A percentile compares a stretch with the other conserved stretches of the same genome.
phyloP scores from a whole-genome alignment of 2,329 filamentous ascomycete genomes.

The Diaporthe longicolla region DNA sequence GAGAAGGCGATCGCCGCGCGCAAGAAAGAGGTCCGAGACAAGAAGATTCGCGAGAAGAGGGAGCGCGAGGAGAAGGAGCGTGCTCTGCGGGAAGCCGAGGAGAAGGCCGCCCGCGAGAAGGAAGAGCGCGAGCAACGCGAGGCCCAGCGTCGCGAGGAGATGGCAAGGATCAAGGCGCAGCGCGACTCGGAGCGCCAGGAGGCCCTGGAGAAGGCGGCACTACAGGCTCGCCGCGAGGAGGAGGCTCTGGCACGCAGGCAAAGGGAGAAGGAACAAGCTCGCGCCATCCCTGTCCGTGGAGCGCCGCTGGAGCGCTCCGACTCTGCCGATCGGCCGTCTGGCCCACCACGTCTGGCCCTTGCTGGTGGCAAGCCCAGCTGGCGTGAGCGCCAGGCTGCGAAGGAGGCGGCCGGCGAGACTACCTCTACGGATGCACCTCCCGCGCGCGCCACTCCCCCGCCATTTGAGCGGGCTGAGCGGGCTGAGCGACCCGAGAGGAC shows the following conservation, averaged over 20 bases:
- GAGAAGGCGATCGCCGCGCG: constrained; percentile 91
- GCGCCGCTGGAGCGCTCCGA: constrained; percentile 58
- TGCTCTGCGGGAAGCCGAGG: constrained; percentile 84
- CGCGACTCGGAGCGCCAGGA: constrained; percentile 79
- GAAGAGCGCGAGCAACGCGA: constrained; percentile 86
- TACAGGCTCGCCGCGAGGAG: constrained; percentile 87
- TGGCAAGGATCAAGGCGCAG: constrained; percentile 77
- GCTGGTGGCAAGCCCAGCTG: constrained; percentile 67
- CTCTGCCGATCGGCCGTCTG: constrained; percentile 61
- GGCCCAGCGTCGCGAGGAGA: constrained; percentile 81
- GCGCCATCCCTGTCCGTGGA: constrained; percentile 51
- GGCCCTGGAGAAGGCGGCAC: constrained; percentile 72
- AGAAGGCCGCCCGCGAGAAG: constrained; percentile 84
- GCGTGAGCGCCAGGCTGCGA: constrained; percentile 72
- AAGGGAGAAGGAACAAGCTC: constrained; percentile 71
- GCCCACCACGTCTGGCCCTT: constrained; percentile 69
- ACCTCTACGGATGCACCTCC: constrained; percentile 48
- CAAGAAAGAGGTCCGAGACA: constrained; percentile 89
- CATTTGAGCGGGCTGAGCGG: constrained; percentile 44
- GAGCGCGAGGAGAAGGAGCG: constrained; percentile 89
- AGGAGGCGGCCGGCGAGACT: constrained; percentile 51
- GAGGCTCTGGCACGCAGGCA: constrained; percentile 85
- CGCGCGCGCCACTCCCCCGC: constrained; percentile 47
- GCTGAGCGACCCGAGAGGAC: background rate
- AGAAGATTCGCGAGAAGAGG: constrained; percentile 83